Evolutionary conservation across 78 protist genomes (phyloP).

Genomic region (Blattamonas nauphoetae): DNA sequence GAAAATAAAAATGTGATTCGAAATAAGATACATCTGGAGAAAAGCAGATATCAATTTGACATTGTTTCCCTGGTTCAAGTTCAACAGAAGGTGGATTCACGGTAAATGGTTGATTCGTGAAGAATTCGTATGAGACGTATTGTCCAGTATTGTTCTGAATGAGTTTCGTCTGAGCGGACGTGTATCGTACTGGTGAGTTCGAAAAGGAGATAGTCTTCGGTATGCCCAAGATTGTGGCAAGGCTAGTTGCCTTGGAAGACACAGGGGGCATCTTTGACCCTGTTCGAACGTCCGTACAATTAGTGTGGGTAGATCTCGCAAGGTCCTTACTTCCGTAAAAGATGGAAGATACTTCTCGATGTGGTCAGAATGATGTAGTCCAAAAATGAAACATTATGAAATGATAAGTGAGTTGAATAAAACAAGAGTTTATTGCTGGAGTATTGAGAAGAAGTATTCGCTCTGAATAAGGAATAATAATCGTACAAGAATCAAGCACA

Average conservation of each 20-base stretch:
- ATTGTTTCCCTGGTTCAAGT: background rate
- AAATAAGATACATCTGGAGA: background rate
- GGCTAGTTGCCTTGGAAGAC: background rate
- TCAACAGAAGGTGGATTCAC: background rate
- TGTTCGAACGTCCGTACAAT: background rate
- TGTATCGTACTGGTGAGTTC: background rate
- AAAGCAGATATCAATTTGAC: background rate
- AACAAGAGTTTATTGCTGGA: slow-evolving; percentile 12
- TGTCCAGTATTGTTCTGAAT: background rate
- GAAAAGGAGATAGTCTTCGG: background rate
- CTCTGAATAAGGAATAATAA: background rate
- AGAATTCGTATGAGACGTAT: background rate
- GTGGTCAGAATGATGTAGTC: background rate
- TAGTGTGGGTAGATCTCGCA: background rate
- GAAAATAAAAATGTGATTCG: background rate
- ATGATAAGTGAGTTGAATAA: background rate
- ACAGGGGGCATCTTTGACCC: background rate
- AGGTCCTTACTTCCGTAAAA: background rate
- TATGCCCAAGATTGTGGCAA: background rate
- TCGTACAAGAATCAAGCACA: background rate
- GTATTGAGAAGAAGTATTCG: slow-evolving; percentile 27
- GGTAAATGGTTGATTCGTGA: background rate
- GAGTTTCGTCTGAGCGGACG: background rate
- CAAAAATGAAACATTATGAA: background rate
- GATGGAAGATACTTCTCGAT: background rate